phyloP scores from a whole-genome alignment of 768 basidiomycete genomes.

The Boletellus ananas region DNA sequence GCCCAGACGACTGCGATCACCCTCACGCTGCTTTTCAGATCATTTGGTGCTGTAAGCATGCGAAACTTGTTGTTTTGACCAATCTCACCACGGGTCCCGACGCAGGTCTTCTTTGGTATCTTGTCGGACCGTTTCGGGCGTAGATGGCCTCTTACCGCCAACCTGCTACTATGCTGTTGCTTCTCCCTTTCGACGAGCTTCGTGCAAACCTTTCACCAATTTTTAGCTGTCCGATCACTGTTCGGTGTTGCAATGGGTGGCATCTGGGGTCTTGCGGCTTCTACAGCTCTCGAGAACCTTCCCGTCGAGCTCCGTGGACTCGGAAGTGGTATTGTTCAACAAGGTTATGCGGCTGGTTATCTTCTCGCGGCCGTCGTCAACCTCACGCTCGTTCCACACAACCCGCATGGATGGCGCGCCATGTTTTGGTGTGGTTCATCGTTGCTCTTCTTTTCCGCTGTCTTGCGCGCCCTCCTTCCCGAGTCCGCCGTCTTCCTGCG shows the following conservation, averaged over 20 bases:
- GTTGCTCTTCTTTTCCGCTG: slow-evolving; percentile 65
- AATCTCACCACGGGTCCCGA: neutral
- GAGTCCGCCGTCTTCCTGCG: slow-evolving; percentile 75
- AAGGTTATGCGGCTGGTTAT: slow-evolving; percentile 90
- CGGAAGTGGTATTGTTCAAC: slow-evolving; percentile 80
- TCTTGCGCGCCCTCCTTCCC: slow-evolving; percentile 63
- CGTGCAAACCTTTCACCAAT: slow-evolving; percentile 67
- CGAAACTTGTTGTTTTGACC: neutral
- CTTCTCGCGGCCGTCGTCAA: slow-evolving; percentile 84
- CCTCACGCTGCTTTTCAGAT: slow-evolving; percentile 85
- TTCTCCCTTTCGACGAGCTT: slow-evolving; percentile 84
- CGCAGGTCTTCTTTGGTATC: slow-evolving; percentile 69
- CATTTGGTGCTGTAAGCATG: slow-evolving; percentile 57
- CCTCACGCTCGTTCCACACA: slow-evolving; percentile 48
- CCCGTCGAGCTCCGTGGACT: slow-evolving; percentile 89
- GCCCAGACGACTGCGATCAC: slow-evolving; percentile 77
- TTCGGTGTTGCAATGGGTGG: slow-evolving; percentile 91
- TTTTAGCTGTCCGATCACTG: slow-evolving; percentile 76
- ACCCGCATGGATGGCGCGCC: slow-evolving; percentile 55
- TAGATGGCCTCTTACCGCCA: slow-evolving; percentile 86
- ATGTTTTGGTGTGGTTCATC: slow-evolving; percentile 81
- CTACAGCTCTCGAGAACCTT: slow-evolving; percentile 85
- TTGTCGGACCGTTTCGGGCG: slow-evolving; percentile 85
- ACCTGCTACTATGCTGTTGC: slow-evolving; percentile 64
- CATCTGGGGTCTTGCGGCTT: slow-evolving; percentile 81